Base-by-base conservation (phyloP, 768 basidiomycete species). In the Zangia roseola region DNA sequence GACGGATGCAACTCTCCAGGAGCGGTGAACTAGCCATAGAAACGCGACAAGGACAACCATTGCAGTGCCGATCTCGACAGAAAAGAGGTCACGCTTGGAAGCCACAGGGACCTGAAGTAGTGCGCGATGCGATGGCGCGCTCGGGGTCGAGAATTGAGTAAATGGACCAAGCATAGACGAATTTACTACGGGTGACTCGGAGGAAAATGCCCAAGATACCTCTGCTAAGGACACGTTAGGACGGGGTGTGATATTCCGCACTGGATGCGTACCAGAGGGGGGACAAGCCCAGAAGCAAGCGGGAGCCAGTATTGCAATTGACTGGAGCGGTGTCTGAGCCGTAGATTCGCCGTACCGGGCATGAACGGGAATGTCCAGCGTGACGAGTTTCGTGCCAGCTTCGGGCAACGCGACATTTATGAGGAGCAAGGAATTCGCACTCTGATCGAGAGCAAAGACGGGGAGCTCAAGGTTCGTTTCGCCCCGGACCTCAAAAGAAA, bases 381-480 rank as follows among this genome's bases (percentile, higher is more conserved):
- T 36, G 17, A 59, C 38, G 20, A 42, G 51, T 28, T 55, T 43
- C 17, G 19, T 17, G 33, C 13, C 53, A 36, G 48, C 37, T 48
- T 31, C 26, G 35, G 46, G 13, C 3, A 43, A 39, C 6, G 64
- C 59, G 4, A 62, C 60, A 30, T 63, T 60, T 36, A 77, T 21
- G 34, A 75, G 62, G 25, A 75, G 53, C 9, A 74, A 43, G 6
- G 58, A 58, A 2, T 60, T 56, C 48, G 55, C 56, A 2, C 53
- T 38, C 24, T 52, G 49, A 20, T 64, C 49, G 2, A 74, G 63
- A 20, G 70, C 71, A 16, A 64, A 69, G 14, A 71, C 67, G 25
- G 78, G 77, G 16, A 69, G 65, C 52, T 79, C 77, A 34, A 79
- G 60, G 54, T 77, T 70, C 24, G 69, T 56, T 34, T 65, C 60